Evolutionary conservation across 768 basidiomycete species (phyloP).

Genomic region (Termitomyces sp.): DNA sequence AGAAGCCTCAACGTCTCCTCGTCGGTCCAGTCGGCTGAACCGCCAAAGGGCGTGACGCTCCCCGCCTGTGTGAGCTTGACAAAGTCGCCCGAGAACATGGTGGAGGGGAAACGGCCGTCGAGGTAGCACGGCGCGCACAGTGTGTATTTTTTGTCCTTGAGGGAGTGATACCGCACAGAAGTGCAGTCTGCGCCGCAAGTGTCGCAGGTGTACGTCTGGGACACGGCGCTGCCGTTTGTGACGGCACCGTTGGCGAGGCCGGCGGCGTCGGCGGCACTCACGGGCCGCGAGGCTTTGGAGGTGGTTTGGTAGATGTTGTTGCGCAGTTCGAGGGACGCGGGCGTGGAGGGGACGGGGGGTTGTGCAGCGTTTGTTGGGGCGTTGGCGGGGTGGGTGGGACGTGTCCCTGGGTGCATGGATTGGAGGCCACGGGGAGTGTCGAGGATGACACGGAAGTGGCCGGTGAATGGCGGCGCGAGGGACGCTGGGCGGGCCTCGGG

Average conservation of each 20-base stretch:
- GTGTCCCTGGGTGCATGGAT: conserved; percentile 83
- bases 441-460: conserved; percentile 96
- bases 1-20: conserved; percentile 84
- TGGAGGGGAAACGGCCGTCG: conserved; percentile 93
- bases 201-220: conserved; percentile 65
- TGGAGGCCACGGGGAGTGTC: conserved; percentile 96
- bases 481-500: conserved; percentile 93
- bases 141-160: conserved; percentile 89
- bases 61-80: conserved; percentile 64
- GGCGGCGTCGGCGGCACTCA: conserved; percentile 64
- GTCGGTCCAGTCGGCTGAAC: conserved; percentile 70
- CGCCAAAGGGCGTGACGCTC: conserved; percentile 33
- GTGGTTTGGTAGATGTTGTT: conserved; percentile 86
- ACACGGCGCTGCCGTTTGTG: conserved; percentile 29
- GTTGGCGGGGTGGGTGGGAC: conserved; percentile 39
- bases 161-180: conserved; percentile 79
- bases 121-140: conserved; percentile 92
- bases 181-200: conserved; percentile 96
- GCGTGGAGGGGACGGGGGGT: conserved; percentile 37
- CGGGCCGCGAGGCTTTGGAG: conserved; percentile 69
- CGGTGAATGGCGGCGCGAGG: conserved; percentile 94
- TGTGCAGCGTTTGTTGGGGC: conserved; percentile 32
- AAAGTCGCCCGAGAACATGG: conserved; percentile 97
- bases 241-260: conserved; percentile 52
- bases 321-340: conserved; percentile 81